A percentile compares a stretch with the other conserved stretches of the same genome.
Conservation (phyloP, 1,139 yeast genomes). For the Yamadazyma oceani region DNA sequence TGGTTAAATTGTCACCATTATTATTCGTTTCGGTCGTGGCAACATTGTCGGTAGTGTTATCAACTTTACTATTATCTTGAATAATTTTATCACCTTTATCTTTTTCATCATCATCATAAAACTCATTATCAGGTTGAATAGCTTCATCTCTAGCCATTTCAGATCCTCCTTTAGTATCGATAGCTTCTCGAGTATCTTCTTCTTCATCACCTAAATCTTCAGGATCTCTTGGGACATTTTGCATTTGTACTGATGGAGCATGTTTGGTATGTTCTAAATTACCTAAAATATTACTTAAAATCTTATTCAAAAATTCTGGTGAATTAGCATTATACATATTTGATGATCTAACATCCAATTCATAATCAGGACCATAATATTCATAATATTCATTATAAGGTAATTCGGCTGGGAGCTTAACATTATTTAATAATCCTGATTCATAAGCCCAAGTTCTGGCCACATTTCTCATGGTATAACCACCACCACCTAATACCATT, state of each 20-base stretch:
- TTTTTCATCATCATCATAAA: constrained; percentile 61
- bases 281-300: constrained; percentile 70
- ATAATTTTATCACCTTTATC: constrained; percentile 44
- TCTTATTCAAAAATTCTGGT: constrained; percentile 87
- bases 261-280: constrained; percentile 86
- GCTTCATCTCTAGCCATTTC: constrained; percentile 77
- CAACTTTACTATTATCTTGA: constrained; percentile 7
- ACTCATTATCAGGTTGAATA: constrained; percentile 66
- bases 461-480: constrained; percentile 96
- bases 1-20: constrained; percentile 24
- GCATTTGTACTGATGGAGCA: constrained; percentile 95
- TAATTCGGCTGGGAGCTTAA: constrained; percentile 73
- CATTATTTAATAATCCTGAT: constrained; percentile 83
- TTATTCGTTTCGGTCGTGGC: no score
- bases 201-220: constrained; percentile 82
- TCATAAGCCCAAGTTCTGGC: constrained; percentile 96
- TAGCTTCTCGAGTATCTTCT: constrained; percentile 70
- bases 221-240: constrained; percentile 81
- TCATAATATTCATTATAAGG: constrained; percentile 97
- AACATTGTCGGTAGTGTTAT: constrained; percentile 31
- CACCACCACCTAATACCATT: constrained; percentile 96
- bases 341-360: constrained; percentile 88
- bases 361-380: constrained; percentile 95
- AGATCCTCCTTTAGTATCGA: constrained; percentile 90
- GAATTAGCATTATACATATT: constrained; percentile 97